Base-by-base conservation (phyloP, 177 flowering plant species). In the Vitis hybrid region DNA sequence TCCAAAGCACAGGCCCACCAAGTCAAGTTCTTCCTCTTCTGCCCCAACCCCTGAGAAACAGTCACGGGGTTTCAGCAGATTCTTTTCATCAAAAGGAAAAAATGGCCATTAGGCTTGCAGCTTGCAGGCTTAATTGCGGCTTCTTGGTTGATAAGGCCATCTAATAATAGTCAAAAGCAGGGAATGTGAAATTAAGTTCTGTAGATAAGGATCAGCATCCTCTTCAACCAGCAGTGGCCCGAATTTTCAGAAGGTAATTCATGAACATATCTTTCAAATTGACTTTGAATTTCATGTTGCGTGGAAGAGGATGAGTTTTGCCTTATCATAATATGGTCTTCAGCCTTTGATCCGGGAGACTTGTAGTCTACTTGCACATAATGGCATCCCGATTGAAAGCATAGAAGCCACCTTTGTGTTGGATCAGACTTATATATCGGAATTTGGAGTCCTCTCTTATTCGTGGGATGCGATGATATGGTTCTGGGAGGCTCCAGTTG, bases 31-130 rank as follows among this genome's bases (percentile, higher is more conserved):
- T 1, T 89, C 93, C 56, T 86, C 90, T 5, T 75, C 85, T 1
- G 56, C 72, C 26, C 78, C 78, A 3, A 83, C 94, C 1, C 90
- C 90, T 3, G 98, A 91, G 82, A 91, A 91, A 76, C 84, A 86
- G 4, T 39, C 84, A 1, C 86, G 90, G 31, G 86, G 97, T 64
- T 83, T 91, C 66, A 87, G 89, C 84, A 84, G 98, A 73, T 91
- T 93, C 85, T 93, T 93, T 67, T 87, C 95, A 2, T 77, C 95
- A 1, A 93, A 89, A 68, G 77, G 84, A 59, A 93, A 82, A 82
- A 76, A 62, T 50, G 73, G 72, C 58, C 70, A 80, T 12, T 87
- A 83, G 76, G 66, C 73, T 68, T 62, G 58, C 68, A 19, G 62
- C 71, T 67, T 29, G 59, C 70, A 39, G 48, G 67, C 64, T 62